These are phyloP conservation scores for Paecilomyces sp. DNA, from an alignment of 2,329 filamentous ascomycete species.

Conservation along the genomic window DNA sequence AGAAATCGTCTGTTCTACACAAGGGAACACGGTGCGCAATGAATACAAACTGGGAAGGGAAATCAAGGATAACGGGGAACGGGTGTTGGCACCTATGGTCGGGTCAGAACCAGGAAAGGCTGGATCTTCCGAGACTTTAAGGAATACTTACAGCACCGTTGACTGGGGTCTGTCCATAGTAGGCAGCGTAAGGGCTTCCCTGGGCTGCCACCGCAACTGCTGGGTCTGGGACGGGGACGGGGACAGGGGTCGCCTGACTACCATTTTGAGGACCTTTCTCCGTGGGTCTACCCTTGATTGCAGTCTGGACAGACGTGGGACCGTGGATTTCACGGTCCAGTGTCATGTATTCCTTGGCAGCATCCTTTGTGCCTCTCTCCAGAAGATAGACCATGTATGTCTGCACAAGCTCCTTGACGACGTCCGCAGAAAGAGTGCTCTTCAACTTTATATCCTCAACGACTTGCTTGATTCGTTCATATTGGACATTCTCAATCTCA, in stretches of 20 bases:
- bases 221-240: constrained; percentile 3
- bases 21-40: background rate
- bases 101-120: background rate
- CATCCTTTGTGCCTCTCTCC: constrained; percentile 70
- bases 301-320: constrained; percentile 31
- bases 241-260: constrained; percentile 9
- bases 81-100: background rate
- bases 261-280: constrained; percentile 14
- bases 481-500: constrained; percentile 58
- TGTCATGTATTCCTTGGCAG: constrained; percentile 77
- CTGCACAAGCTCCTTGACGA: constrained; percentile 68
- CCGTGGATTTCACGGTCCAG: constrained; percentile 86
- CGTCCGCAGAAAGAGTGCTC: constrained; percentile 59
- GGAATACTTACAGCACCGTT: constrained; percentile 1
- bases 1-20: background rate
- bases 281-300: constrained; percentile 22
- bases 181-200: constrained; percentile 5
- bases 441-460: constrained; percentile 67
- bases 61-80: background rate
- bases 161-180: constrained; percentile 8
- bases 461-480: constrained; percentile 71
- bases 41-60: background rate
- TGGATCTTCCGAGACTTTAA: background rate
- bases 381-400: constrained; percentile 79
- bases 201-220: constrained; percentile 4